Percentiles rank a stretch among this genome's conserved stretches.
These are phyloP conservation scores for Rhinocladiella mackenziei DNA, from an alignment of 2,329 filamentous ascomycete species.

Conservation along the genomic window DNA sequence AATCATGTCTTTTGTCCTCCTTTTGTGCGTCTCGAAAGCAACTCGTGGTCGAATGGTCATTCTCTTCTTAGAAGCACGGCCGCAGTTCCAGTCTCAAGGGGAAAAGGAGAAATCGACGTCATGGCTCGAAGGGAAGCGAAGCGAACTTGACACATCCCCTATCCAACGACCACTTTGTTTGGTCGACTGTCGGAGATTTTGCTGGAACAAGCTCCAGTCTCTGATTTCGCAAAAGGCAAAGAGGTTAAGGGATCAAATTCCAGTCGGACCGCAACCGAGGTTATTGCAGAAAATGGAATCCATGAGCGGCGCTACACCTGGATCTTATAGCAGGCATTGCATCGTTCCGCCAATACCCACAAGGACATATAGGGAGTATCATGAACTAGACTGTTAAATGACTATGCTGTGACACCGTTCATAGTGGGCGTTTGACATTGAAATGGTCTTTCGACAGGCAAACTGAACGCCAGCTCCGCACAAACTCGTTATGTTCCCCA, in stretches of 20 bases:
- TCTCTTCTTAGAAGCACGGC: neutral
- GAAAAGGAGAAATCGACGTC: constrained; percentile 22
- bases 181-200: constrained; percentile 10
- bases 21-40: neutral
- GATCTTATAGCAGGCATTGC: no score
- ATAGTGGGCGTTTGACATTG: no score
- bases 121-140: constrained; percentile 20
- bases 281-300: no score
- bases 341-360: no score
- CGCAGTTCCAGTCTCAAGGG: constrained; percentile 1
- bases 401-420: no score
- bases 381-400: no score
- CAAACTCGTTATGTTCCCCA: no score
- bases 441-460: no score
- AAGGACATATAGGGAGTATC: no score
- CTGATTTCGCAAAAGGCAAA: neutral
- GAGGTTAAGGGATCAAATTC: neutral
- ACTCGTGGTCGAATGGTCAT: neutral
- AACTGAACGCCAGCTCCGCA: no score
- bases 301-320: no score
- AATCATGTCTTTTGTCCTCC: neutral
- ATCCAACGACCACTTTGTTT: constrained; percentile 1
- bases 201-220: neutral
- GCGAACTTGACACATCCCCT: constrained; percentile 16
- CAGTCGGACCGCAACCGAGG: no score